Percentiles rank a stretch among this genome's conserved stretches.
phyloP scores from a whole-genome alignment of 495 filamentous ascomycete genomes.

The Tuber umbilicatum region DNA sequence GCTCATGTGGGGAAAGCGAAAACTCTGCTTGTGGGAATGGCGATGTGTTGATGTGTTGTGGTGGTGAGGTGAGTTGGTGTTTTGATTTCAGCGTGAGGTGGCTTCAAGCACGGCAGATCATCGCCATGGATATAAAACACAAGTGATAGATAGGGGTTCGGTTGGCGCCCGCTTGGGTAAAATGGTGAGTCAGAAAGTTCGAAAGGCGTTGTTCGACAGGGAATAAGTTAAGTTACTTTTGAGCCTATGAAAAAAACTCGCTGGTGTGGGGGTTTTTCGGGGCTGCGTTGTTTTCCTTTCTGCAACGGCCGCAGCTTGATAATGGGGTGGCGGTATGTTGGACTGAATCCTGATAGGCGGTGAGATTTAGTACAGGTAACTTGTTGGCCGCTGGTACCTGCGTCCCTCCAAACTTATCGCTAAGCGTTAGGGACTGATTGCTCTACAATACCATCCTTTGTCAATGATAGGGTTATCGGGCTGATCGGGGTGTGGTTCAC shows the following conservation, averaged over 20 bases:
- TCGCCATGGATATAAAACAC: background rate
- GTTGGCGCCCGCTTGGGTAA: background rate
- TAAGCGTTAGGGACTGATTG: background rate
- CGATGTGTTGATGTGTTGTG: background rate
- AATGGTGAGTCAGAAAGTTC: conserved; percentile 1
- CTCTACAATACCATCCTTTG: background rate
- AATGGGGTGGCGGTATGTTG: background rate
- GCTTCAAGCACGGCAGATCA: background rate
- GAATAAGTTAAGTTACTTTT: background rate
- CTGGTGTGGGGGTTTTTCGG: background rate
- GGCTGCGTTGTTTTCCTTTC: background rate
- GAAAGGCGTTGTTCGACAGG: background rate
- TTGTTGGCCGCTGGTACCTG: background rate
- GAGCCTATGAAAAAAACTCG: background rate
- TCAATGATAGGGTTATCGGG: conserved; percentile 1
- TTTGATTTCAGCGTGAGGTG: background rate
- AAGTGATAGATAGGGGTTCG: background rate
- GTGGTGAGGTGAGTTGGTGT: conserved; percentile 1
- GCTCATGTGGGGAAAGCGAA: background rate
- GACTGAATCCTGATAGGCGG: background rate
- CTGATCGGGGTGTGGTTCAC: background rate
- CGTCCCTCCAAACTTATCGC: background rate
- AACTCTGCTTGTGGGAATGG: background rate
- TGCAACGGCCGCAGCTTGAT: background rate
- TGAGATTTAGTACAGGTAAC: background rate